Base-by-base conservation (phyloP, 805 yeast genomes). In the Kazachstania taianensis region DNA sequence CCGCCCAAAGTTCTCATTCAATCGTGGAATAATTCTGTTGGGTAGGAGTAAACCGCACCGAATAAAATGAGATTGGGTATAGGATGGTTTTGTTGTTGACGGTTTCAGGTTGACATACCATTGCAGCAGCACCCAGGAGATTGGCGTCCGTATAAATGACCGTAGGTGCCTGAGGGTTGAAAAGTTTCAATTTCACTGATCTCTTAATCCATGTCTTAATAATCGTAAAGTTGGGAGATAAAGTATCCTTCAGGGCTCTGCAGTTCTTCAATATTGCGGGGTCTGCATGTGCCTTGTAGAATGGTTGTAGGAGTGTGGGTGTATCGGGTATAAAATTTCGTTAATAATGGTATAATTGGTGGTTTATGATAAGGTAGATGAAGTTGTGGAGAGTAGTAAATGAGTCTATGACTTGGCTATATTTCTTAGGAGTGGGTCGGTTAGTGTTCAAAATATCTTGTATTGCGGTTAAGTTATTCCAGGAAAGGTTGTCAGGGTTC, bases 291-390 rank as follows among this genome's bases (percentile, higher is more conserved):
- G n/a, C n/a, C n/a, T n/a, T n/a, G 22, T 32, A 28, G 25, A 37
- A 37, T 2, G 31, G 39, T 5, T 10, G 5, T 12, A 32, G 16
- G 10, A 37, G 33, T 16, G 24, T 14, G 16, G 31, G 9, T 12
- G 30, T 15, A 23, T 32, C 32, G 1, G 37, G 37, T 5, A 37
- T 34, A 22, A 37, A 37, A 16, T 37, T 23, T 5, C 40, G 26
- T 17, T 33, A 30, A 14, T 20, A 33, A 24, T 37, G n/a, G n/a
- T n/a, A n/a, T n/a, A n/a, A n/a, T n/a, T n/a, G n/a, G n/a, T n/a
- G n/a, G n/a, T n/a, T n/a, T n/a, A n/a, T n/a, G n/a, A n/a, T n/a
- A n/a, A n/a, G n/a, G n/a, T n/a, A n/a, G n/a, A n/a, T n/a, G n/a
- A n/a, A n/a, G n/a, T n/a, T n/a, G n/a, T n/a, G n/a, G n/a, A n/a